Evolutionary conservation across 2,329 filamentous ascomycete species (phyloP), one percentile per base, ranked within the genome.

Genomic region (Aspergillus brasiliensis): DNA sequence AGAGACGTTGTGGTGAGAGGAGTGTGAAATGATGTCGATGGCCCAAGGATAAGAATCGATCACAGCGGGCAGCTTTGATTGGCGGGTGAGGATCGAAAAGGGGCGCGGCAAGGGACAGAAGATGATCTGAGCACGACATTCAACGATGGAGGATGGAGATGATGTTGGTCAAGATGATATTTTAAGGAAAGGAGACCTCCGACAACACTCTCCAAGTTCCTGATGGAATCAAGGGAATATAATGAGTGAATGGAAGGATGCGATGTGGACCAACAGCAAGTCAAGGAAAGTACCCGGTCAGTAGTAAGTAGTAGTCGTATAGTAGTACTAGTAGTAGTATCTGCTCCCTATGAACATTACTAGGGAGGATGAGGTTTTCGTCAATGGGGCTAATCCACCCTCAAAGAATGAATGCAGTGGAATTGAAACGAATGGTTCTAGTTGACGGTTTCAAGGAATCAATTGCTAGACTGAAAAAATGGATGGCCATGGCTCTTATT

Each of bases 81-180:
- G 68, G 67, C 57, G 57, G 65, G 56, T 15, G 40, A 51, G 49
- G 58, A 46, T 40, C 46, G 62, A 66, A 68, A 69, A 70, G 68
- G 67, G 69, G 68, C 63, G 53, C 58, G 57, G 62, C 61, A 63
- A 59, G 51, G 64, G 62, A 61, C 65, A 58, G 53, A 31, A 44
- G 31, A 49, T 57, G 62, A 65, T 63, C 65, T 62, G 63, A 61
- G 65, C 65, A 61, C 63, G 61, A 65, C 65, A 66, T 66, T 60
- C 63, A 63, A 48, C 11, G 31, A 34, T 31, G 44, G 10, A 19
- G 8, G 23, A 27, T n/a, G 44, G 21, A 19, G 23, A 8, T 28
- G 21, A 25, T 48, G 21, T 11, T 27, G 25, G 44, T 48, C 40
- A 21, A 44, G 15, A 25, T 28, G 21, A 8, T 10, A 8, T 27